These are phyloP conservation scores for Miamiensis avidus DNA, from an alignment of 169 alveolate genomes.

Conservation along the genomic window DNA sequence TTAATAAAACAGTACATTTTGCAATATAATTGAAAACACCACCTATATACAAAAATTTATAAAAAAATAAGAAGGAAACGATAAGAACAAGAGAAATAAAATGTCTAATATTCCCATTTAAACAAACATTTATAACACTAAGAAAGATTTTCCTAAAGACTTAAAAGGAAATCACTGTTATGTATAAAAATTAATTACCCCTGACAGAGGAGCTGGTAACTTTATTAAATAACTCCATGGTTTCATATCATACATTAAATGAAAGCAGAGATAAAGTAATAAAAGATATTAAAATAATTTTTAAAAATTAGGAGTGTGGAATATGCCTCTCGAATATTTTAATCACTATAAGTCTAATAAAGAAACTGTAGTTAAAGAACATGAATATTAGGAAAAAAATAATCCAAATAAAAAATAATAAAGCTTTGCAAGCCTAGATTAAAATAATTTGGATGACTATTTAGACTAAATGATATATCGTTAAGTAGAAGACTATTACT, in stretches of 20 bases:
- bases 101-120: no score
- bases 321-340: neutral
- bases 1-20: no score
- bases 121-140: no score
- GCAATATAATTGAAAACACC: no score
- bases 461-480: neutral
- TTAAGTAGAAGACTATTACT: neutral
- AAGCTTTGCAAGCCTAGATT: neutral
- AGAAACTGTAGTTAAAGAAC: neutral
- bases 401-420: neutral
- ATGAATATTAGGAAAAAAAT: no score
- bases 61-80: no score
- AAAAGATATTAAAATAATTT: no score
- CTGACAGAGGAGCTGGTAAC: neutral
- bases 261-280: no score
- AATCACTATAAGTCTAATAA: neutral
- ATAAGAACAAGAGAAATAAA: no score
- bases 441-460: neutral
- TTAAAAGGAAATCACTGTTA: neutral
- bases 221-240: neutral
- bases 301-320: neutral
- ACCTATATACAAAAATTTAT: no score
- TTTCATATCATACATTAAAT: no score
- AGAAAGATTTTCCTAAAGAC: no score
- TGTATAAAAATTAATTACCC: neutral